Percentiles rank a stretch among this genome's conserved stretches.
These are phyloP conservation scores for Magnusiomyces ingens DNA, from an alignment of 1,139 yeast species.

Conservation along the genomic window DNA sequence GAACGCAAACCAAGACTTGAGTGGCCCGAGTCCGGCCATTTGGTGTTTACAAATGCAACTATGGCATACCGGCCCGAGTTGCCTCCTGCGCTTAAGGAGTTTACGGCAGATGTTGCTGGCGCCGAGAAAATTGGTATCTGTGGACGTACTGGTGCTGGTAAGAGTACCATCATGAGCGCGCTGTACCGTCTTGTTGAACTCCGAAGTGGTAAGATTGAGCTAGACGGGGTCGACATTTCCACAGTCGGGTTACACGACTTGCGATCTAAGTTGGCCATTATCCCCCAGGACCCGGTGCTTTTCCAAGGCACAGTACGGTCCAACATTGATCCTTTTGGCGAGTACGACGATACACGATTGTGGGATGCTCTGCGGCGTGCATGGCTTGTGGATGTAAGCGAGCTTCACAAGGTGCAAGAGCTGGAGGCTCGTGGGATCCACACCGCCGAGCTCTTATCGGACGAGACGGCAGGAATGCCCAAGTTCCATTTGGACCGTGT, in stretches of 20 bases:
- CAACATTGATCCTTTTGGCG: conserved; percentile 61
- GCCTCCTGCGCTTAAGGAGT: conserved; percentile 61
- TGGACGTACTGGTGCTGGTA: conserved; percentile 80
- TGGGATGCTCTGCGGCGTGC: conserved; percentile 56
- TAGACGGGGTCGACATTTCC: conserved; percentile 57
- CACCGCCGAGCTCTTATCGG: conserved; percentile 10
- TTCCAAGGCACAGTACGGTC: conserved; percentile 60
- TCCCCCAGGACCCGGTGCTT: conserved; percentile 75
- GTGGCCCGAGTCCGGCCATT: conserved; percentile 58
- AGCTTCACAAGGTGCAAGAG: conserved; percentile 29
- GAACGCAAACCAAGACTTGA: conserved; percentile 50
- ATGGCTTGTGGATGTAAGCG: conserved; percentile 47
- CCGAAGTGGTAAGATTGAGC: conserved; percentile 43
- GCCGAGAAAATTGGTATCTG: conserved; percentile 66
- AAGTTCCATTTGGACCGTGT: conserved; percentile 61
- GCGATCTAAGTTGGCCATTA: conserved; percentile 57
- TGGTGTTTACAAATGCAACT: conserved; percentile 50
- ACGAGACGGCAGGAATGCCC: conserved; percentile 22
- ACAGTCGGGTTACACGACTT: conserved; percentile 50
- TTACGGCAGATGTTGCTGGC: conserved; percentile 42
- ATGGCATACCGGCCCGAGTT: conserved; percentile 70
- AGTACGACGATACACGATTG: conserved; percentile 45
- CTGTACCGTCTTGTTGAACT: conserved; percentile 57
- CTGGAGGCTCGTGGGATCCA: conserved; percentile 17
- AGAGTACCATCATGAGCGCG: conserved; percentile 61